Evolutionary conservation across 2,329 filamentous ascomycete genomes (phyloP), one percentile per base, ranked within the genome.

Genomic region (Phaeosphaeria sp.): DNA sequence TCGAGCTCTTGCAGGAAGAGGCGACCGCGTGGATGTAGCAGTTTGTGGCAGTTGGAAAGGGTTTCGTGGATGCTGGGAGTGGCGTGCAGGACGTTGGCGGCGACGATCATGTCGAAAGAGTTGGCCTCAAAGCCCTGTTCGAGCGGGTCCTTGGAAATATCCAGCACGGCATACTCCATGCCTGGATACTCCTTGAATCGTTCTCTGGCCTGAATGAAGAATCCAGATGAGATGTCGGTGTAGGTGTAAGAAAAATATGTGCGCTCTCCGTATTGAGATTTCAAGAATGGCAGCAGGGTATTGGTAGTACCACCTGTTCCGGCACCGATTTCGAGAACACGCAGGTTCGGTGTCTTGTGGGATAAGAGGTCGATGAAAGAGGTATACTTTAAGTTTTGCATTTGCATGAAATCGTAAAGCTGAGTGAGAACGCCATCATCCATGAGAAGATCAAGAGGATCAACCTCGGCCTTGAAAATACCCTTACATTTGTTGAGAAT

Each of bases 211-310:
- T 44, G 20, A 7, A 46, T 22, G 51, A 72, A 64, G 54, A 70
- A 68, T 1, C 52, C 62, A 3, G 65, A 6, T 1, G 63, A 67
- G 17, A 70, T 60, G 46, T 70, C 67, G 1, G 68, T 70, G 52
- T 53, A 69, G 10, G 27, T 49, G 46, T 72, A 72, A 15, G 33
- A 22, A 5, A 10, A n/a, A 41, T 59, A 68, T 3, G 44, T 21
- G 5, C 9, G 46, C 13, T 42, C 47, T 20, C 23, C 27, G 7
- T 36, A 44, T 5, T 15, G n/a, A 1, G 50, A 46, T 18, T n/a
- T 46, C 13, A 67, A 36, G 11, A 7, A 25, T 21, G 33, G 21
- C 1, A 69, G 52, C 7, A 64, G 44, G 6, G 44, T 21, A 7
- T 30, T 21, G 3, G 65, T 68, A 2, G 58, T 56, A 3, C 57